Percentiles rank a stretch among this genome's conserved stretches.
Evolutionary conservation across 495 filamentous ascomycete species (phyloP).

Genomic region (Penicillium maclennaniae): DNA sequence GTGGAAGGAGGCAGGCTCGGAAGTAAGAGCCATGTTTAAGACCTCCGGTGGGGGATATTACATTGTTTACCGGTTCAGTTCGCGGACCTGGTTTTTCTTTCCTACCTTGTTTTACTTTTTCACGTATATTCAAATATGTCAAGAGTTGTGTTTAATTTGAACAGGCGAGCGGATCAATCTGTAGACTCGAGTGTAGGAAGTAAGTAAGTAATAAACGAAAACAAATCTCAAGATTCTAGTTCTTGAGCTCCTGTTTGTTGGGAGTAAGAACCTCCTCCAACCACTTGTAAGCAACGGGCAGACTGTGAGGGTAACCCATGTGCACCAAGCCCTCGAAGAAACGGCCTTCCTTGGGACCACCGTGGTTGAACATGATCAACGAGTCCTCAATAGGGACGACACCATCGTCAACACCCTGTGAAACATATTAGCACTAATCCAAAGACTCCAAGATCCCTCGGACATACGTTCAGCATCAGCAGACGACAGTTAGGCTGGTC

Average conservation of each 20-base stretch:
- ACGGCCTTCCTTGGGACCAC: constrained; percentile 67
- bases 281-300: constrained; percentile 36
- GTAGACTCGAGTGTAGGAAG: background rate
- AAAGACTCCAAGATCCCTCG: background rate
- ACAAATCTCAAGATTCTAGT: constrained; percentile 7
- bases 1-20: too few relatives aligned
- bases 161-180: background rate
- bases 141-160: too few relatives aligned
- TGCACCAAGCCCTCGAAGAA: constrained; percentile 59
- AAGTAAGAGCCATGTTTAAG: too few relatives aligned
- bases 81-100: background rate
- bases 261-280: constrained; percentile 34
- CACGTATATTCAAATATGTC: too few relatives aligned
- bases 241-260: constrained; percentile 19
- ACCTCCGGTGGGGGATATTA: too few relatives aligned
- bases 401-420: constrained; percentile 63
- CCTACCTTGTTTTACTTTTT: background rate
- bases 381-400: constrained; percentile 78
- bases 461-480: constrained; percentile 62
- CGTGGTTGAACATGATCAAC: constrained; percentile 63
- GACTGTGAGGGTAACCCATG: constrained; percentile 59
- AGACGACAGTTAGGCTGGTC: constrained; percentile 59
- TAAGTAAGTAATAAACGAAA: background rate
- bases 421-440: constrained; percentile 1
- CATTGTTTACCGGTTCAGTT: too few relatives aligned